Conservation (phyloP, 306 rosid species). For the Trifolium fragiferum region DNA sequence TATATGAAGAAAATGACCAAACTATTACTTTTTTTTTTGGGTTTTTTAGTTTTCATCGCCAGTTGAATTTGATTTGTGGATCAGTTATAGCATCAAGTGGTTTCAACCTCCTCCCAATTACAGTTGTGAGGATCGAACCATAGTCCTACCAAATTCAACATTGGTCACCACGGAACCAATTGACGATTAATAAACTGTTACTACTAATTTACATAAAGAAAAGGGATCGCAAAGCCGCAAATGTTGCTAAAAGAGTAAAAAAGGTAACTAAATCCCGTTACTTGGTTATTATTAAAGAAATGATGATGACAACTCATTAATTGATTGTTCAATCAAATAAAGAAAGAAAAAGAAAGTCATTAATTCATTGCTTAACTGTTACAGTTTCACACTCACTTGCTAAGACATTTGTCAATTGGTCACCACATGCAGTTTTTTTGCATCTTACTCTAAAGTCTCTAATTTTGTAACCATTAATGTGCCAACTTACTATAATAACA, state of each 20-base stretch:
- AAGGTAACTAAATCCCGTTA: background rate
- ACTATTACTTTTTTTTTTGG: too few relatives aligned
- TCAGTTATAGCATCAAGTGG: too few relatives aligned
- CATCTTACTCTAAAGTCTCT: conserved; percentile 3
- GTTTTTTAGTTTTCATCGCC: too few relatives aligned
- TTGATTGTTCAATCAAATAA: too few relatives aligned
- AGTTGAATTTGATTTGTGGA: too few relatives aligned
- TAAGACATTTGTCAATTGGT: conserved; percentile 39
- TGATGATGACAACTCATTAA: conserved; percentile 8
- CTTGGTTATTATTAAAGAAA: background rate
- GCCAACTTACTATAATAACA: background rate
- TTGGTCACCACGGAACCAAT: too few relatives aligned
- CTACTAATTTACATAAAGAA: background rate
- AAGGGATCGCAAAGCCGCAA: background rate
- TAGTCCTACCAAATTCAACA: too few relatives aligned
- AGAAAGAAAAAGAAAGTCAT: too few relatives aligned
- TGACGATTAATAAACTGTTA: too few relatives aligned
- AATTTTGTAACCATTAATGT: conserved; percentile 35
- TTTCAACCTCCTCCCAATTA: too few relatives aligned
- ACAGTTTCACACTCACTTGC: conserved; percentile 10
- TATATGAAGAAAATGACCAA: too few relatives aligned
- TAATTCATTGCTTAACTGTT: background rate
- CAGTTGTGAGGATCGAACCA: too few relatives aligned
- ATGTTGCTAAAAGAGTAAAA: background rate
- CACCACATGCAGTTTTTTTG: background rate